Evolutionary conservation across 2,329 filamentous ascomycete species (phyloP).

Genomic region (Aspergillus fijiensis): DNA sequence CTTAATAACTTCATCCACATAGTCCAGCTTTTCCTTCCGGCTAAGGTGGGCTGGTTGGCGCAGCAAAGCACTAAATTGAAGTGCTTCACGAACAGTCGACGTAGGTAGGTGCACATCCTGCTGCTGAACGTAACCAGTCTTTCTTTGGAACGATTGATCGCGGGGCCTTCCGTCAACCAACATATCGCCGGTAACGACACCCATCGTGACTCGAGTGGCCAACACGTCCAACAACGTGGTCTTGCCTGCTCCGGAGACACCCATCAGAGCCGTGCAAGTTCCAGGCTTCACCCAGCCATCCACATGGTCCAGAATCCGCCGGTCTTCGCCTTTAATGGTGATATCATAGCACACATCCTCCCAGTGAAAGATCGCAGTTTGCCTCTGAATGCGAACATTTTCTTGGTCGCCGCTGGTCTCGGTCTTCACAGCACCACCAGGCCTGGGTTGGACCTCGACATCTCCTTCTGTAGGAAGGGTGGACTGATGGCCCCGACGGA

Average conservation of each 20-base stretch:
- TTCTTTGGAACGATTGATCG: conserved; percentile 80
- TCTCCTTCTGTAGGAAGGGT: not conserved
- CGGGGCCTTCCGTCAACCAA: conserved; percentile 70
- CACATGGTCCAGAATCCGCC: conserved; percentile 77
- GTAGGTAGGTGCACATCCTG: conserved; percentile 85
- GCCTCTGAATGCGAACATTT: conserved; percentile 54
- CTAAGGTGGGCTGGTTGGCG: conserved; percentile 74
- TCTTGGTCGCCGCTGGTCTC: conserved; percentile 23
- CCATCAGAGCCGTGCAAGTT: conserved; percentile 84
- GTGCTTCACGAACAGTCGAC: conserved; percentile 80
- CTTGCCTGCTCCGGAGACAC: conserved; percentile 86
- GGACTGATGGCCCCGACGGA: conserved; percentile 54
- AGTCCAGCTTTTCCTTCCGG: conserved; percentile 73
- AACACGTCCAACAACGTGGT: conserved; percentile 90
- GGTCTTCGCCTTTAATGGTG: conserved; percentile 70
- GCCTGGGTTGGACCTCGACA: not conserved
- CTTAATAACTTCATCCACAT: conserved; percentile 86
- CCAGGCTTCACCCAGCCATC: conserved; percentile 94
- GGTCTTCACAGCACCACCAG: conserved; percentile 28
- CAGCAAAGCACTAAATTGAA: conserved; percentile 82
- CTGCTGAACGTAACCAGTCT: conserved; percentile 87
- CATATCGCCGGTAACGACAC: conserved; percentile 84
- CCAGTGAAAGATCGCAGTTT: conserved; percentile 83
- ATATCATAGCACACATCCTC: conserved; percentile 78
- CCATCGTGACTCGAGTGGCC: conserved; percentile 81